phyloP scores from a whole-genome alignment of 2,329 filamentous ascomycete species.

The Grosmannia serpens region DNA sequence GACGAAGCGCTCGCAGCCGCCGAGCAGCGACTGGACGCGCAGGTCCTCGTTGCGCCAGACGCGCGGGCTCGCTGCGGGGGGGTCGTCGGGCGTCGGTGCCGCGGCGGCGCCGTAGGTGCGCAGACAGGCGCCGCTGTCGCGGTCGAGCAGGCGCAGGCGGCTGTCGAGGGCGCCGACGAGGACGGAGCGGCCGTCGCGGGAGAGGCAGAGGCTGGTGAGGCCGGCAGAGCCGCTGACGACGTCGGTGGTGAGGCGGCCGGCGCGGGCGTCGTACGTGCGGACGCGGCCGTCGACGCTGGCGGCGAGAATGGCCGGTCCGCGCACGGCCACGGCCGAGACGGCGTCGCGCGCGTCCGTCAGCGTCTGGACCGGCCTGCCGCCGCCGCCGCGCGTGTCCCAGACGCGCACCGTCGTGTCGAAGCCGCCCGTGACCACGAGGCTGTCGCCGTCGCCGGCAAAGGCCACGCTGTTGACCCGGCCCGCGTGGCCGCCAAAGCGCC shows the following conservation, averaged over 20 bases:
- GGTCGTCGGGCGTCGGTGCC: neutral
- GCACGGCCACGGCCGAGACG: conserved; percentile 39
- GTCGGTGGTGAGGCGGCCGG: conserved; percentile 59
- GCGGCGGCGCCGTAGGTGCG: conserved; percentile 46
- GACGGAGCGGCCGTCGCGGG: conserved; percentile 61
- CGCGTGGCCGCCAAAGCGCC: conserved; percentile 61
- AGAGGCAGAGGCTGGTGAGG: conserved; percentile 66
- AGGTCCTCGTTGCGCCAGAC: conserved; percentile 53
- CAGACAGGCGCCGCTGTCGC: conserved; percentile 59
- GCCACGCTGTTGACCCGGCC: conserved; percentile 66
- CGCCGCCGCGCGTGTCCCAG: conserved; percentile 54
- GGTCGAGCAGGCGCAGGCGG: conserved; percentile 70
- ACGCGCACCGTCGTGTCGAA: conserved; percentile 66
- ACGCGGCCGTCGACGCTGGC: conserved; percentile 80
- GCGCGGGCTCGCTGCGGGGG: neutral
- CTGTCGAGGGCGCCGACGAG: conserved; percentile 68
- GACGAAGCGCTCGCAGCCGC: conserved; percentile 64
- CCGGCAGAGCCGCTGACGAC: conserved; percentile 44
- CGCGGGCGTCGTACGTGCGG: conserved; percentile 70
- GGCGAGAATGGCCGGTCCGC: conserved; percentile 49
- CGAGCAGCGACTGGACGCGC: conserved; percentile 65
- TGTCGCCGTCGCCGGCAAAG: conserved; percentile 67
- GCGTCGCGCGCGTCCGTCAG: conserved; percentile 63
- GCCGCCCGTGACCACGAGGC: conserved; percentile 59
- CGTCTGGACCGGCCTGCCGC: conserved; percentile 56